These are phyloP conservation scores for Aegilops tauschii DNA, from an alignment of 176 grass and related monocot species.

Conservation along the genomic window DNA sequence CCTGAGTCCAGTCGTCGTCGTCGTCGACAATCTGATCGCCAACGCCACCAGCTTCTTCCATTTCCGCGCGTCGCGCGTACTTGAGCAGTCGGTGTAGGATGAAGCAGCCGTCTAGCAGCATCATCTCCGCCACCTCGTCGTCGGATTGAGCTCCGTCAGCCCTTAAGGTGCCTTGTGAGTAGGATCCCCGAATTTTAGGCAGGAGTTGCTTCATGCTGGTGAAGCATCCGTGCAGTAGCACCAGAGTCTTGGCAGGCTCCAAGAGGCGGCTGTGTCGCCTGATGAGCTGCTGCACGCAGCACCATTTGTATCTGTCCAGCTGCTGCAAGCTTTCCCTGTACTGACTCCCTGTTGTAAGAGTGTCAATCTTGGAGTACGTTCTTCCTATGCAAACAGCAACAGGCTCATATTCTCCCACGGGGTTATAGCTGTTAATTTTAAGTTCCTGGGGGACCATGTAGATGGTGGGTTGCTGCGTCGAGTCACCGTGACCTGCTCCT, in stretches of 20 bases:
- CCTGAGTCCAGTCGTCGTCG: background rate
- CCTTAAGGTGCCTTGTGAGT: background rate
- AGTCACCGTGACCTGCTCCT: background rate
- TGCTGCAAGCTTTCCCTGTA: background rate
- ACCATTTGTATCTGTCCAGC: background rate
- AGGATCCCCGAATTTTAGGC: background rate
- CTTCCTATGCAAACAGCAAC: background rate
- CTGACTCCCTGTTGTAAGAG: background rate
- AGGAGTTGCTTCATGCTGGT: background rate
- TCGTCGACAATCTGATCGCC: background rate
- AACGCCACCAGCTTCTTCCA: too few relatives aligned
- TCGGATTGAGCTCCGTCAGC: rapidly evolving
- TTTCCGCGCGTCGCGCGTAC: too few relatives aligned
- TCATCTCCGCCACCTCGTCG: background rate
- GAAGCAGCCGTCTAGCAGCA: too few relatives aligned
- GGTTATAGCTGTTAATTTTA: background rate
- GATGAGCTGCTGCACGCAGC: background rate
- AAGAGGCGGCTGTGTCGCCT: background rate
- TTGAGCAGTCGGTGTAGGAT: too few relatives aligned
- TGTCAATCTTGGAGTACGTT: background rate
- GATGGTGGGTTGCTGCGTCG: background rate
- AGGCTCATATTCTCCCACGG: background rate
- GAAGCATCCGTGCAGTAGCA: background rate
- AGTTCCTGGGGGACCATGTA: background rate
- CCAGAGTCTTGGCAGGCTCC: background rate